Base-by-base conservation (phyloP, 257 asterid genomes). In the Cruciata laevipes region DNA sequence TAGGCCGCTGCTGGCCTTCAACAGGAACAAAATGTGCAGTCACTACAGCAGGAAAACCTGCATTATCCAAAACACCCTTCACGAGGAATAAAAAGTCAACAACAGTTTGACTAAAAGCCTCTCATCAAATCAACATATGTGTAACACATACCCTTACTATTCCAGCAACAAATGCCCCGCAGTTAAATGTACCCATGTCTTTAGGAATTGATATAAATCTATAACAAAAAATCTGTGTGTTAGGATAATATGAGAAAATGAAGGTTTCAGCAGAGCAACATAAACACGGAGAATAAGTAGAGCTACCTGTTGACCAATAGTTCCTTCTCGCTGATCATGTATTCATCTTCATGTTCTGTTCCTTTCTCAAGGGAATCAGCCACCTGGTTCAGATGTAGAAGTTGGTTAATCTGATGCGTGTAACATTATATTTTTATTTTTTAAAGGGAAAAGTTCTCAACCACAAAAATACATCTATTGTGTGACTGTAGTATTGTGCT, bases 141-240 rank as follows among this genome's bases (percentile, higher is more conserved):
- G 67, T 31, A 30, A 63, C 60, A 69, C 68, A 59, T 83, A 92
- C 98, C 95, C 83, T 84, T 70, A 93, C 99, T 63, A 93, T 85
- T 69, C 96, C 99, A 70, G 99, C 99, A 76, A 85, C 97, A 61
- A 93, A 93, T 65, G 97, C 99, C 75, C 99, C 99, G 17, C 99
- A 93, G 76, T 90, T 93, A 67, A 90, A 90, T 68, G 96, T 95
- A 18, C 97, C 99, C 97, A 90, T 93, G 80, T 93, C 99, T 70
- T 93, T 93, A 52, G 99, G 96, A 75, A 87, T 78, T 20, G 99
- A 93, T 71, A 93, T 90, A 81, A 93, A 93, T 75, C 99, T 93
- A 82, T 27, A 68, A 61, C 58, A 63, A 59, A 66, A 70, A 33
- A 30, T 71, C 16, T 13, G 25, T 47, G 23, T 24, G 56, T 84